Percentiles rank a stretch among this genome's conserved stretches.
Conservation (phyloP, 495 filamentous ascomycete genomes). For the Aspergillus asperescens region DNA sequence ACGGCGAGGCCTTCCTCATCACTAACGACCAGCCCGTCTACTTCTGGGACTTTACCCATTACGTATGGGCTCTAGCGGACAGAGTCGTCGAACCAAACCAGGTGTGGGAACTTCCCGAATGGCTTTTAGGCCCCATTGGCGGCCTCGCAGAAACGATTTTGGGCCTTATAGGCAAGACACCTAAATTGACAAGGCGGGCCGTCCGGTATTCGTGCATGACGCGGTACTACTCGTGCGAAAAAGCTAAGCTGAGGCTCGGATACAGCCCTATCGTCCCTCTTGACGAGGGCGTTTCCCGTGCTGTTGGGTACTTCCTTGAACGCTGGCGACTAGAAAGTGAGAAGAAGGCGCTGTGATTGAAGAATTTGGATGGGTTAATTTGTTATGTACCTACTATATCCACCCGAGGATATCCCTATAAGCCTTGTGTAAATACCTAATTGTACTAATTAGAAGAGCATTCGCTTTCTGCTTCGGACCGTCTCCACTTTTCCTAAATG, state of each 20-base stretch:
- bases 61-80: constrained; percentile 70
- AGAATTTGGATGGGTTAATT: constrained; percentile 1
- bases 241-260: constrained; percentile 72
- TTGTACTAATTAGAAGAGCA: no score
- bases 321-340: constrained; percentile 29
- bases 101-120: constrained; percentile 64
- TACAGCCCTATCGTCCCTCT: constrained; percentile 70
- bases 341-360: constrained; percentile 42
- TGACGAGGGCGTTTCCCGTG: constrained; percentile 66
- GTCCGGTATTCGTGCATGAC: constrained; percentile 77
- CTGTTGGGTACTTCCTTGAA: constrained; percentile 62
- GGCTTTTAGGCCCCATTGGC: constrained; percentile 60
- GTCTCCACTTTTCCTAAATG: no score
- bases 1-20: constrained; percentile 93
- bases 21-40: constrained; percentile 89
- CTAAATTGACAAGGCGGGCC: constrained; percentile 66
- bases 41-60: constrained; percentile 90
- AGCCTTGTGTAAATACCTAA: background rate
- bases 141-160: constrained; percentile 63
- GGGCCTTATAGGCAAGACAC: constrained; percentile 62
- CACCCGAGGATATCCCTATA: background rate
- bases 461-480: no score
- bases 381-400: constrained; percentile 3
- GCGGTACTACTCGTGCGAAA: constrained; percentile 78
- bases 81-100: constrained; percentile 57